phyloP scores from a whole-genome alignment of 2,329 filamentous ascomycete species.

The Verticillium klebahnii region DNA sequence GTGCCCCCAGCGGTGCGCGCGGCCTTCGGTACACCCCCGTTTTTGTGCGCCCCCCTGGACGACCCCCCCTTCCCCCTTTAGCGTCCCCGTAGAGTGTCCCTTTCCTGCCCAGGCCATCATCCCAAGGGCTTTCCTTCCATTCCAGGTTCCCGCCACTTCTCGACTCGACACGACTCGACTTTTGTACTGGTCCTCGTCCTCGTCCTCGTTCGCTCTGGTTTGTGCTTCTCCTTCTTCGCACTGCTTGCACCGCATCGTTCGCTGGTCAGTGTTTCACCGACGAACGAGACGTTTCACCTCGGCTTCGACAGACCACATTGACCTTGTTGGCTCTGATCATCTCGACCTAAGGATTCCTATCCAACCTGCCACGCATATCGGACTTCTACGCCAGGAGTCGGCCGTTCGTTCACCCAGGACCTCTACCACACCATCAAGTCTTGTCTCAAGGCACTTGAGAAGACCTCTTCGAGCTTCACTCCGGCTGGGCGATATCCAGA shows the following conservation, averaged over 20 bases:
- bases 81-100: not conserved
- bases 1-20: not conserved
- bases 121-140: not conserved
- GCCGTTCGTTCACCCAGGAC: not conserved
- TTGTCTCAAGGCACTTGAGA: not conserved
- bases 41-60: not conserved
- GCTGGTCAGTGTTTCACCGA: not conserved
- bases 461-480: not conserved
- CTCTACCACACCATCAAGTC: not conserved
- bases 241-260: not conserved
- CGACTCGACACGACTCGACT: not conserved
- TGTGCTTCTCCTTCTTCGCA: not conserved
- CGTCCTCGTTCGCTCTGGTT: not conserved
- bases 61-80: not conserved
- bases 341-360: not conserved
- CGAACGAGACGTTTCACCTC: not conserved
- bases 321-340: not conserved
- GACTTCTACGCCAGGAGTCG: not conserved
- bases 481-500: not conserved
- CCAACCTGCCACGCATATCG: not conserved
- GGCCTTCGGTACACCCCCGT: not conserved
- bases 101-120: not conserved
- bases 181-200: not conserved
- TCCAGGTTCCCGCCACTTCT: not conserved
- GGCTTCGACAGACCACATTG: not conserved